These are phyloP conservation scores for Waltiozyma sp. DNA, from an alignment of 1,139 yeast species.

Conservation along the genomic window DNA sequence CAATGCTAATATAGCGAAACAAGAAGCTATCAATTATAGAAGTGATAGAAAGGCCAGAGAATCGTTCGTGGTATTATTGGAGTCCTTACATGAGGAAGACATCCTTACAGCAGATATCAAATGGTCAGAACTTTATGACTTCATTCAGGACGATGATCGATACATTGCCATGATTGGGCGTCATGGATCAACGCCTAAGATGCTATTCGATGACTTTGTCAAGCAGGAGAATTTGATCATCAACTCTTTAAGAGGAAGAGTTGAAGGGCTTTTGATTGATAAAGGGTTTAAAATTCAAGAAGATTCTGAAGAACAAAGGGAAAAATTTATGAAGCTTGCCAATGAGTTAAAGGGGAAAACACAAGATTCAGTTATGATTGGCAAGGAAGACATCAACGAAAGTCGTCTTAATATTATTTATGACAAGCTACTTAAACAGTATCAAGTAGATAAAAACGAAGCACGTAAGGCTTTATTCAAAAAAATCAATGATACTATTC, in stretches of 20 bases:
- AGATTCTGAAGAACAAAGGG: background rate
- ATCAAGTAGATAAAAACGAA: background rate
- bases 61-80: slow-evolving; percentile 38
- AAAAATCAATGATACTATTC: background rate
- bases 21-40: slow-evolving; percentile 33
- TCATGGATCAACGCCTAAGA: slow-evolving; percentile 71
- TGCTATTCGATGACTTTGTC: slow-evolving; percentile 65
- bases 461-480: background rate
- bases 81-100: slow-evolving; percentile 25
- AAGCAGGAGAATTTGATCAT: slow-evolving; percentile 51
- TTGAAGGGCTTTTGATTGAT: background rate
- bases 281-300: background rate
- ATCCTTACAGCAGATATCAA: slow-evolving; percentile 42
- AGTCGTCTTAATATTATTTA: background rate
- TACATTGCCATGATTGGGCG: slow-evolving; percentile 62
- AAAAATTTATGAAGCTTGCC: background rate
- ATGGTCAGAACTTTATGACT: slow-evolving; percentile 47
- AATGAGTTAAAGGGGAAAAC: background rate
- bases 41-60: slow-evolving; percentile 58
- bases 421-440: background rate
- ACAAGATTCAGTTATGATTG: background rate
- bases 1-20: slow-evolving; percentile 25
- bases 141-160: slow-evolving; percentile 44
- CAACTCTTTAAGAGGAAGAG: slow-evolving; percentile 9
- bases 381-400: background rate